Evolutionary conservation across 1,139 yeast species (phyloP), one percentile per base, ranked within the genome.

Genomic region (Hemisphaericaspora xylanilytica): DNA sequence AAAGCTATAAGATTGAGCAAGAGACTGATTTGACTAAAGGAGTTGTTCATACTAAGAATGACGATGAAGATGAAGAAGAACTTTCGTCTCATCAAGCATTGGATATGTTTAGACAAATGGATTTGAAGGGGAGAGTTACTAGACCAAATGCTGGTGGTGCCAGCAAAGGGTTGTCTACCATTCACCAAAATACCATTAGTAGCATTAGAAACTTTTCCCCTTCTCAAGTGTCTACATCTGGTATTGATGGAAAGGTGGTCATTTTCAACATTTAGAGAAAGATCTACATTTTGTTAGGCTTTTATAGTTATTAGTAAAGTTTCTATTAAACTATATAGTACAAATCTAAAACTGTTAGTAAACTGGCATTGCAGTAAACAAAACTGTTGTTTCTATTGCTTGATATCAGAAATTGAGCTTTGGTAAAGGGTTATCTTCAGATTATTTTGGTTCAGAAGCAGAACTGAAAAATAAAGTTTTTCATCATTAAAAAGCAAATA

Each of bases 91-190:
- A 83, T 50, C 84, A 89, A 45, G 97, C 97, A 11, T 76, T 92
- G 59, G 86, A 86, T 65, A 88, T 92, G 92, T 94, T 94, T 69
- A 84, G 89, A 63, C 96, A 92, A 63, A 73, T 92, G 75, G 99
- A 92, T 64, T 76, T 92, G 62, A 90, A 89, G 73, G 98, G 98
- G 40, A 77, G 87, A 43, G 81, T 78, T 38, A 70, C 75, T 48
- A 68, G 73, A 45, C 65, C 70, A 20, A 46, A 49, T 34, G 46
- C 49, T 13, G 48, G 47, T 12, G 65, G 68, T 17, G 53, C 73
- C 57, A 49, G 48, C 18, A 73, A 75, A 40, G 78, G 76, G 36
- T 73, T 85, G 56, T 75, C 74, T 44, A 88, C 96, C 13, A 79
- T 87, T 44, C 98, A 92, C 63, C 97, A 90, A 63, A 92, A 90